Evolutionary conservation across 2,329 filamentous ascomycete species (phyloP), one percentile per base, ranked within the genome.

Genomic region (Ilyonectria destructans): DNA sequence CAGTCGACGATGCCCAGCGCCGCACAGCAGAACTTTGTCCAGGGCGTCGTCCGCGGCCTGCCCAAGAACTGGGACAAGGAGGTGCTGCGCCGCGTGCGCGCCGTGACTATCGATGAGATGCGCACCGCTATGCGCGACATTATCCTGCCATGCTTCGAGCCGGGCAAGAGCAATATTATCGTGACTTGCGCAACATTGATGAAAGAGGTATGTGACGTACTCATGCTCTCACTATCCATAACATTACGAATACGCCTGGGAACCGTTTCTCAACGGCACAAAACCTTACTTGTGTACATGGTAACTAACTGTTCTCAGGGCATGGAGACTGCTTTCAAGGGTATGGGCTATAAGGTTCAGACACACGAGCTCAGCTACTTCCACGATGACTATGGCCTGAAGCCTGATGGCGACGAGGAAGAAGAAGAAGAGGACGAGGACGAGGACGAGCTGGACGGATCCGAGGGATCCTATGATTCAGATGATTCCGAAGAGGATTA

Each of bases 161-260:
- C 95, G 0, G 90, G 91, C 21, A 94, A 88, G 79, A 91, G 94
- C 71, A 97, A 98, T 78, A 84, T 98, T 59, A 90, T 98, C 4
- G 88, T 98, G 58, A 97, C 96, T 8, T 98, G 96, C 79, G 93
- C 94, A 21, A 92, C 92, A 17, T 88, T 94, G 56, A 92, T 98
- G 88, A 87, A 91, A 75, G 93, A 97, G 86, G 94, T 96, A 84
- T 83, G 90, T 86, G 15, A 21, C 33, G 37, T 7, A 40, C 37
- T 17, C 5, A 6, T 9, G 29, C 33, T n/a, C 4, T 21, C 5
- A 13, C 59, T 23, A 37, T 56, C 56, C 26, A 61, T 62, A 37
- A 7, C 15, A 21, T 15, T 6, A 13, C 8, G 35, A 21, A 33
- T 2, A 13, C 49, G 9, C 15, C 8, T 62, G 21, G 21, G 21